Conservation (phyloP, 176 grass and related monocot species). For the Cenchrus purpureus region DNA sequence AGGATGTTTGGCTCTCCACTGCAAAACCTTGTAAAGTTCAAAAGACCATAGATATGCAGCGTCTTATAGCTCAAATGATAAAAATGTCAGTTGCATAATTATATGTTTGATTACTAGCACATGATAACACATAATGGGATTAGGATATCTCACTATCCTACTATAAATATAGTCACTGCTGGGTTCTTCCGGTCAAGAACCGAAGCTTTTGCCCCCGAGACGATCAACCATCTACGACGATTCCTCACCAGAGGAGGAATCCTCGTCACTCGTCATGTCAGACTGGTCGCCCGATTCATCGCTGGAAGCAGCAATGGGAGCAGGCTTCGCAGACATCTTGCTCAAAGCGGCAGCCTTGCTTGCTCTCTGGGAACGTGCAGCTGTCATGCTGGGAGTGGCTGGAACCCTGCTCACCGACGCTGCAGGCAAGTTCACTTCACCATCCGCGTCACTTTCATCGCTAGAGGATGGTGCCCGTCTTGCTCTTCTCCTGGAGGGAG, state of each 20-base stretch:
- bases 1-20: too few relatives aligned
- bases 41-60: not conserved
- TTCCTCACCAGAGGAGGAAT: constrained; percentile 45
- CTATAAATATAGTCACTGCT: constrained; percentile 1
- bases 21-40: too few relatives aligned
- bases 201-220: not conserved
- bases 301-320: constrained; percentile 30
- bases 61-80: not conserved
- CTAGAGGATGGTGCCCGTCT: constrained; percentile 51
- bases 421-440: not conserved
- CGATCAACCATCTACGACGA: not conserved
- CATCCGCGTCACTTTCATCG: constrained; percentile 39
- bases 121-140: not conserved
- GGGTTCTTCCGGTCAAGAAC: constrained; percentile 42
- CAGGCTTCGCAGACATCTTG: constrained; percentile 57
- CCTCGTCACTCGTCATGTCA: constrained; percentile 54
- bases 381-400: constrained; percentile 52
- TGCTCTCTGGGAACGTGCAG: constrained; percentile 63
- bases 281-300: constrained; percentile 42
- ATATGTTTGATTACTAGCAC: not conserved
- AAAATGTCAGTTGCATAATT: not conserved
- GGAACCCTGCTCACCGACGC: constrained; percentile 39
- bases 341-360: constrained; percentile 83
- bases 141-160: not conserved
- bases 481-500: constrained; percentile 60